Base-by-base conservation (phyloP, 805 yeast species). In the Yarrowia sp. region DNA sequence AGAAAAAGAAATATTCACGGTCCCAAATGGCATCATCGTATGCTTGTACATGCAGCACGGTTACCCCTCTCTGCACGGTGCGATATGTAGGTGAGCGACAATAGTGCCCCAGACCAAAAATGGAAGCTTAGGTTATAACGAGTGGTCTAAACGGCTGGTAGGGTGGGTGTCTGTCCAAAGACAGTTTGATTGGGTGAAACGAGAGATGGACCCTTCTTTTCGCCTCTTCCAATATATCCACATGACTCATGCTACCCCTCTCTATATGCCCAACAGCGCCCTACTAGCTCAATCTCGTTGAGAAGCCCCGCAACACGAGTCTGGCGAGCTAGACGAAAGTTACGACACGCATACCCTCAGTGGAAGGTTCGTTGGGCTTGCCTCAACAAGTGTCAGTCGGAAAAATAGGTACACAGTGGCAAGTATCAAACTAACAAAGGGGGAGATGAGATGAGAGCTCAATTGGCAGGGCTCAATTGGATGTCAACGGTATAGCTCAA, bases 321-420 rank as follows among this genome's bases (percentile, higher is more conserved):
- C 47, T 55, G 45, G 61, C 61, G 61, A 55, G 47, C 45, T 55
- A 55, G 61, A 41, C 61, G 61, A 55, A 55, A 55, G 61, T 55
- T 55, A 55, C 61, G 61, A 55, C 47, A 39, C 47, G 61, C 61
- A 41, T 55, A 31, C 33, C 33, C 15, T 28, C 18, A 13, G 38
- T 15, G 6, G n/a, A 41, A 55, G 45, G 61, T 55, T 55, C 61
- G 61, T 55, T 55, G 61, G 31, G 61, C 38, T 10, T 8, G 15
- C 39, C 61, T 55, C 61, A 55, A 55, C 61, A 55, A 55, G n/a
- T 8, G 41, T 33, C 41, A 33, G 8, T 4, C 55, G 55, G 55
- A 48, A 35, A 48, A 48, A 48, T 22, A 22, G 28, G 28, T 22
- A 22, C 28, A 22, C 28, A 3, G 28, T 22, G 28, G 28, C 28